Evolutionary conservation across 179 eudicot genomes (phyloP).

Genomic region (Actinidia chinensis): DNA sequence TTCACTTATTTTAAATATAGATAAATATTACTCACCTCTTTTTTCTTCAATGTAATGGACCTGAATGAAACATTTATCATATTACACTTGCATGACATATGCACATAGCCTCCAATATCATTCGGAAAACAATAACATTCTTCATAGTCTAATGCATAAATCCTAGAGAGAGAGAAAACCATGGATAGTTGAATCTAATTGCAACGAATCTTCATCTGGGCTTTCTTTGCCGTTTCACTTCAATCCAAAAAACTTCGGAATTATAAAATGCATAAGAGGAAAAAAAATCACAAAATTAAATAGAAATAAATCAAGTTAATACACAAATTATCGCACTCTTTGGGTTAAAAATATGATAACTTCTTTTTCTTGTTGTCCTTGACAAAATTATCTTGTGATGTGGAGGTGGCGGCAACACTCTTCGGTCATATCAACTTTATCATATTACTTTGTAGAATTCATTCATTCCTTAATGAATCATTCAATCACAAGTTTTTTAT

Average conservation of each 20-base stretch:
- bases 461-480: slow-evolving; percentile 15
- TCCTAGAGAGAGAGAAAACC: slow-evolving; percentile 24
- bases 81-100: too few relatives aligned
- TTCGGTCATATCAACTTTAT: slow-evolving; percentile 15
- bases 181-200: slow-evolving; percentile 24
- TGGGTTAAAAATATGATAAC: slow-evolving; percentile 24
- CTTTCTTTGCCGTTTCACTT: slow-evolving; percentile 31
- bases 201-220: slow-evolving; percentile 30
- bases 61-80: too few relatives aligned
- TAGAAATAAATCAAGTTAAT: neutral
- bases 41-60: too few relatives aligned
- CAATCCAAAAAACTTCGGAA: slow-evolving; percentile 43
- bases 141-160: neutral
- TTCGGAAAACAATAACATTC: too few relatives aligned
- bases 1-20: too few relatives aligned
- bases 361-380: slow-evolving; percentile 41
- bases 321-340: neutral
- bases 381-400: slow-evolving; percentile 24
- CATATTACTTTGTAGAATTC: neutral
- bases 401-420: slow-evolving; percentile 4
- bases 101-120: too few relatives aligned
- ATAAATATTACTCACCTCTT: too few relatives aligned
- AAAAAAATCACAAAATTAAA: neutral
- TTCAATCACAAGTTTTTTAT: neutral
- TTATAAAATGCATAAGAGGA: slow-evolving; percentile 5